Conservation (phyloP, 2,329 filamentous ascomycete species). For the Fusarium virguliforme region DNA sequence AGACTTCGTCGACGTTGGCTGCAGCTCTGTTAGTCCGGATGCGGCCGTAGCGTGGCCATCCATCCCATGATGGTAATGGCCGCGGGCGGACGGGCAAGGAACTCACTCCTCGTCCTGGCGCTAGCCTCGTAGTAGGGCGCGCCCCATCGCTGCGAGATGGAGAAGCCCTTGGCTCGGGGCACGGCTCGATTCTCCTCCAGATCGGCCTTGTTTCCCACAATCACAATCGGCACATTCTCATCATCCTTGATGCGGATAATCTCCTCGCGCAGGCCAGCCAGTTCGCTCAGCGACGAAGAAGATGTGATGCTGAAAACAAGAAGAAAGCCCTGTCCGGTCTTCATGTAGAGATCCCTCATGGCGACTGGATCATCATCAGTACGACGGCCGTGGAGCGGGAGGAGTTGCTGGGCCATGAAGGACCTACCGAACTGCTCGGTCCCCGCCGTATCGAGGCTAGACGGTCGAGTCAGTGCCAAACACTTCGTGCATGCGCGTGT, state of each 20-base stretch:
- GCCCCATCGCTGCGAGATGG: conserved; percentile 88
- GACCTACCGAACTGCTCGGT: conserved; percentile 91
- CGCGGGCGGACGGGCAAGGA: conserved; percentile 18
- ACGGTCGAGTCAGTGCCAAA: conserved; percentile 43
- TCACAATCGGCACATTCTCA: conserved; percentile 87
- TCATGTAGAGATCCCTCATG: conserved; percentile 91
- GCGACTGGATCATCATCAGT: conserved; percentile 63
- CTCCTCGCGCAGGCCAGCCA: conserved; percentile 86
- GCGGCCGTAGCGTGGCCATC: conserved; percentile 23
- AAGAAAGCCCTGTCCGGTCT: conserved; percentile 91
- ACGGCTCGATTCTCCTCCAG: conserved; percentile 89
- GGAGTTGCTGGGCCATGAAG: conserved; percentile 39
- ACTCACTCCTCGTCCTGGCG: conserved; percentile 79
- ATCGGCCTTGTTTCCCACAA: conserved; percentile 93
- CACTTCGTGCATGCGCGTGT: conserved; percentile 37
- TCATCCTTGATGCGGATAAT: conserved; percentile 94
- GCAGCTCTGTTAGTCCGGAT: conserved; percentile 48
- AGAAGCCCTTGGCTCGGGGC: conserved; percentile 83
- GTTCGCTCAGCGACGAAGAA: conserved; percentile 84
- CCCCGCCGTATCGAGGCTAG: conserved; percentile 87
- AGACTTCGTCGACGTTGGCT: conserved; percentile 93
- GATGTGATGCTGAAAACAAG: conserved; percentile 95
- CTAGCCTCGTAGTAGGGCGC: conserved; percentile 94
- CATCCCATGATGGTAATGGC: conserved; percentile 9
- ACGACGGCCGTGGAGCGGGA: conserved; percentile 27